These are phyloP conservation scores for Cinnamomum micranthum DNA, from an alignment of 164 flowering plant species.

Conservation along the genomic window DNA sequence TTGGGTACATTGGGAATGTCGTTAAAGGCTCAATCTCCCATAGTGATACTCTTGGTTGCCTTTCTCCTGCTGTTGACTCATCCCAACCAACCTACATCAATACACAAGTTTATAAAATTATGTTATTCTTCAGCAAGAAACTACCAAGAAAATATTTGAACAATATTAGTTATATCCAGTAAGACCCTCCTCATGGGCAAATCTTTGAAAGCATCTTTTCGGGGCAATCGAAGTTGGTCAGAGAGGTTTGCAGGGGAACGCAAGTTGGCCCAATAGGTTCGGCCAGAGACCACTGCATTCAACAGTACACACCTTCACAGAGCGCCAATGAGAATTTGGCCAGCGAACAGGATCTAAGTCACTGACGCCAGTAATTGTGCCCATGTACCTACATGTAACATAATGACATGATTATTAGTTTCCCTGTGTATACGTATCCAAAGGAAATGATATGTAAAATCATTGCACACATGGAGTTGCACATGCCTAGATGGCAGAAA, in stretches of 20 bases:
- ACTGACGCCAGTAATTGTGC: constrained; percentile 84
- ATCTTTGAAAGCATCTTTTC: background rate
- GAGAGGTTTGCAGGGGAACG: background rate
- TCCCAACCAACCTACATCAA: constrained; percentile 93
- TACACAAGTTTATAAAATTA: background rate
- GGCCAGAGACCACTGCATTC: background rate
- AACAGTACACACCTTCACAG: constrained; percentile 62
- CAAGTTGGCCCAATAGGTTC: background rate
- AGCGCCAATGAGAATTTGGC: constrained; percentile 93
- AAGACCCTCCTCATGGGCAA: background rate
- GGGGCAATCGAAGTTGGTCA: background rate
- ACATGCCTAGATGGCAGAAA: constrained; percentile 2
- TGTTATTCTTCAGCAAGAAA: background rate
- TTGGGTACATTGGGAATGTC: constrained; percentile 95
- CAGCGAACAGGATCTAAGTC: constrained; percentile 79
- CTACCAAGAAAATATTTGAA: background rate
- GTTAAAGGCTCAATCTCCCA: constrained; percentile 99
- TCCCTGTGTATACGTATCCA: background rate
- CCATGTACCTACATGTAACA: constrained; percentile 65
- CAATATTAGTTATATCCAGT: background rate
- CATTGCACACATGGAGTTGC: background rate
- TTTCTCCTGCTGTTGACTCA: constrained; percentile 98
- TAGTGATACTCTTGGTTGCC: constrained; percentile 93
- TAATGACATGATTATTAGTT: background rate
- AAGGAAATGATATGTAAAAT: background rate